A percentile compares a stretch with the other conserved stretches of the same genome.
phyloP scores from a whole-genome alignment of 2,329 filamentous ascomycete species.

The Diaporthe longicolla region DNA sequence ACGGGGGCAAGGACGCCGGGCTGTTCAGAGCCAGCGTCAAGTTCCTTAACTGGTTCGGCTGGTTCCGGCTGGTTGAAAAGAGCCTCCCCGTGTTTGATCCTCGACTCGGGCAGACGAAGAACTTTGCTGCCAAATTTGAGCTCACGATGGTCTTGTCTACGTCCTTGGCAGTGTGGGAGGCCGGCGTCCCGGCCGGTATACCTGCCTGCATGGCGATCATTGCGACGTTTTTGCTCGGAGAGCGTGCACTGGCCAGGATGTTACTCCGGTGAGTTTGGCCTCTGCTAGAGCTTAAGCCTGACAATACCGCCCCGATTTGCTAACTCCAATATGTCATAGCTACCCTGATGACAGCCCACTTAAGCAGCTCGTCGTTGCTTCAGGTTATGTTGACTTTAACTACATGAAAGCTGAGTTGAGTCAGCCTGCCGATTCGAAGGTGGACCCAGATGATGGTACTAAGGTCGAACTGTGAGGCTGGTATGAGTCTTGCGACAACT shows the following conservation, averaged over 20 bases:
- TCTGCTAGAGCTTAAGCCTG: background rate
- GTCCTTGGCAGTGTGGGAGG: constrained; percentile 29
- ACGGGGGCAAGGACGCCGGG: background rate
- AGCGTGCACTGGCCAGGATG: constrained; percentile 16
- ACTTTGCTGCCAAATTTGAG: background rate
- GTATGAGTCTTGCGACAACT: no score
- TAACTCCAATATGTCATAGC: background rate
- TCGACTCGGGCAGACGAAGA: background rate
- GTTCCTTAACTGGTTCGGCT: constrained; percentile 40
- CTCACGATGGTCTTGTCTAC: background rate
- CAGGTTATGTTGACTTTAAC: constrained; percentile 33
- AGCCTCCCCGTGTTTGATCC: constrained; percentile 1
- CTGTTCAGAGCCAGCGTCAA: constrained; percentile 37
- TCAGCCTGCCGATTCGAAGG: background rate
- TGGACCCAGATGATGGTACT: background rate
- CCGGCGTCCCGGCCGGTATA: constrained; percentile 28
- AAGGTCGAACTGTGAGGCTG: constrained; percentile 9
- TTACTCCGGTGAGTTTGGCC: constrained; percentile 15
- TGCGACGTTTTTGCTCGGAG: constrained; percentile 3
- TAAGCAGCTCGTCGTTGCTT: constrained; percentile 19
- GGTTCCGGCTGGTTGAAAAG: constrained; percentile 2
- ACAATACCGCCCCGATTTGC: background rate
- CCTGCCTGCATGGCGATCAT: background rate
- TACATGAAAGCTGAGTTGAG: constrained; percentile 7
- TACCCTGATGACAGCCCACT: constrained; percentile 15